phyloP scores from a whole-genome alignment of 1,284 basidiomycete species.

The Ganoderma lucidum region DNA sequence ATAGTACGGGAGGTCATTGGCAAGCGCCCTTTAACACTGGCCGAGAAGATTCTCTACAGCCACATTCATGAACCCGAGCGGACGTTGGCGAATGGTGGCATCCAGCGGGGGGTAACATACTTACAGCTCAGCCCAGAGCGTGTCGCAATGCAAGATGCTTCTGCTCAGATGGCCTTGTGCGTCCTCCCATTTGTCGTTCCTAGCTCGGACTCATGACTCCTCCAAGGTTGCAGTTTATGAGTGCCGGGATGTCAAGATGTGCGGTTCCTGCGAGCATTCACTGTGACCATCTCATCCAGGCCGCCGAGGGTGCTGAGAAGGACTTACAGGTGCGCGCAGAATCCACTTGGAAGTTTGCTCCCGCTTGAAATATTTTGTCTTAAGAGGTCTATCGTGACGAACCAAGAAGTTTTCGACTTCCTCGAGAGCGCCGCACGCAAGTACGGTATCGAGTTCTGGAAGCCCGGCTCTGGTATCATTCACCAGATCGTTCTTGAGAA shows the following conservation, averaged over 20 bases:
- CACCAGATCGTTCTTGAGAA: conserved; percentile 99
- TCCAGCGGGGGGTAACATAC: conserved; percentile 88
- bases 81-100: conserved; percentile 71
- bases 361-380: conserved; percentile 16
- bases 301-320: conserved; percentile 82
- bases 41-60: conserved; percentile 98
- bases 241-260: conserved; percentile 87
- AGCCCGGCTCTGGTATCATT: conserved; percentile 94
- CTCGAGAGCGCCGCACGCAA: conserved; percentile 94
- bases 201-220: background rate
- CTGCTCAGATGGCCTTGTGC: conserved; percentile 92
- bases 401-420: conserved; percentile 99
- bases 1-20: conserved; percentile 77
- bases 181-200: conserved; percentile 32
- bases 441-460: conserved; percentile 97
- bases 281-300: conserved; percentile 97
- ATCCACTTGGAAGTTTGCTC: background rate
- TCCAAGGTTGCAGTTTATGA: conserved; percentile 95
- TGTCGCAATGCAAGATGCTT: conserved; percentile 99
- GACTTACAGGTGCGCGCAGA: conserved; percentile 75
- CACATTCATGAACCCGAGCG: conserved; percentile 88
- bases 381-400: conserved; percentile 86
- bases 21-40: conserved; percentile 83
- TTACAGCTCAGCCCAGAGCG: conserved; percentile 92
- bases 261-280: conserved; percentile 92